Percentiles rank a stretch among this genome's conserved stretches.
phyloP scores from a whole-genome alignment of 2,329 filamentous ascomycete species.

The Aureobasidium musti region DNA sequence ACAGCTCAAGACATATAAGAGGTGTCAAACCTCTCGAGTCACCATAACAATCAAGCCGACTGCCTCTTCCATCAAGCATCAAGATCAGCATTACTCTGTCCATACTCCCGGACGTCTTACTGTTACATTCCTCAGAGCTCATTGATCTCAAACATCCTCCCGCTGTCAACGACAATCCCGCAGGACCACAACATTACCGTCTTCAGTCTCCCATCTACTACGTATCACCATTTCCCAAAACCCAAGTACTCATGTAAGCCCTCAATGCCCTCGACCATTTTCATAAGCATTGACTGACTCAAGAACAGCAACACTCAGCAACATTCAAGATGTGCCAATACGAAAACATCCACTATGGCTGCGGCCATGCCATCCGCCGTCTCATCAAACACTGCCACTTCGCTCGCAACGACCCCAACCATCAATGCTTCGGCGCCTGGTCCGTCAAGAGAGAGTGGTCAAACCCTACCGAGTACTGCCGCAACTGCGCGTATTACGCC shows the following conservation, averaged over 20 bases:
- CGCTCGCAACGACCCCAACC: conserved; percentile 69
- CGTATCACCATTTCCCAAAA: not conserved
- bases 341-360: conserved; percentile 68
- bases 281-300: no score
- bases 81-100: not conserved
- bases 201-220: not conserved
- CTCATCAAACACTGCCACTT: conserved; percentile 72
- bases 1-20: not conserved
- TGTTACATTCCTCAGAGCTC: not conserved
- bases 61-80: not conserved
- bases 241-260: not conserved
- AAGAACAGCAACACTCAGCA: not conserved
- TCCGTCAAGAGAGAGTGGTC: conserved; percentile 61
- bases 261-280: not conserved
- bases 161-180: conserved; percentile 11
- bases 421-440: conserved; percentile 69
- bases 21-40: not conserved
- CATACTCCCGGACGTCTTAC: not conserved
- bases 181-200: conserved; percentile 8
- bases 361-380: conserved; percentile 61
- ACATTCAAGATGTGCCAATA: conserved; percentile 63
- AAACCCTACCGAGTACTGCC: conserved; percentile 59
- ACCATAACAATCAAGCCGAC: not conserved
- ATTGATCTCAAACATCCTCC: not conserved
- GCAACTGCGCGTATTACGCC: conserved; percentile 35